Percentiles rank a stretch among this genome's conserved stretches.
Conservation (phyloP, 108 stramenopile genomes). For the Stephanodiscus minutulus region DNA sequence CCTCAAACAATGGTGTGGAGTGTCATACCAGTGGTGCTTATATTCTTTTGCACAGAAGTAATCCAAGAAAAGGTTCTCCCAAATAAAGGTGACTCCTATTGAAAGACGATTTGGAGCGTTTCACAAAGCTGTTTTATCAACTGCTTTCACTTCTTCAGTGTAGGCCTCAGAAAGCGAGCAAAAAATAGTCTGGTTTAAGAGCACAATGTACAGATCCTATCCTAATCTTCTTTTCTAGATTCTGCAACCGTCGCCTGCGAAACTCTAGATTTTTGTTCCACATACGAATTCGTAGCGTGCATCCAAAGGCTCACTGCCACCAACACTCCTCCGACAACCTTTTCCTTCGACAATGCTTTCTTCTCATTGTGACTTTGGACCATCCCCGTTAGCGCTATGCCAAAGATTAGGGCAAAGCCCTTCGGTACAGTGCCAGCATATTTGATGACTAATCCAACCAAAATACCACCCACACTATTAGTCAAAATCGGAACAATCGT, state of each 20-base stretch:
- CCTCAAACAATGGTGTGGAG: not conserved
- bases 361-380: slow-evolving; percentile 58
- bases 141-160: too few species aligned
- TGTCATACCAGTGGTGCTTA: not conserved
- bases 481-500: slow-evolving; percentile 88
- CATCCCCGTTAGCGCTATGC: slow-evolving; percentile 75
- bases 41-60: too few species aligned
- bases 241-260: not conserved
- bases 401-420: slow-evolving; percentile 91
- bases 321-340: slow-evolving; percentile 70
- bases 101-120: not conserved
- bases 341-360: slow-evolving; percentile 55
- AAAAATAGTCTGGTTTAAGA: too few species aligned
- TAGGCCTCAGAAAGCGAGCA: too few species aligned
- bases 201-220: not conserved
- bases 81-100: not conserved
- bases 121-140: too few species aligned
- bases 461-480: slow-evolving; percentile 87
- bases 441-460: slow-evolving; percentile 94
- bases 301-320: slow-evolving; percentile 81
- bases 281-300: slow-evolving; percentile 74
- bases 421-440: slow-evolving; percentile 90
- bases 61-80: too few species aligned
- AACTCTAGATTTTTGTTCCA: not conserved
- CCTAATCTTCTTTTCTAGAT: slow-evolving; percentile 36